These are phyloP conservation scores for Cryoendolithus antarcticus DNA, from an alignment of 2,329 filamentous ascomycete species.

Conservation along the genomic window DNA sequence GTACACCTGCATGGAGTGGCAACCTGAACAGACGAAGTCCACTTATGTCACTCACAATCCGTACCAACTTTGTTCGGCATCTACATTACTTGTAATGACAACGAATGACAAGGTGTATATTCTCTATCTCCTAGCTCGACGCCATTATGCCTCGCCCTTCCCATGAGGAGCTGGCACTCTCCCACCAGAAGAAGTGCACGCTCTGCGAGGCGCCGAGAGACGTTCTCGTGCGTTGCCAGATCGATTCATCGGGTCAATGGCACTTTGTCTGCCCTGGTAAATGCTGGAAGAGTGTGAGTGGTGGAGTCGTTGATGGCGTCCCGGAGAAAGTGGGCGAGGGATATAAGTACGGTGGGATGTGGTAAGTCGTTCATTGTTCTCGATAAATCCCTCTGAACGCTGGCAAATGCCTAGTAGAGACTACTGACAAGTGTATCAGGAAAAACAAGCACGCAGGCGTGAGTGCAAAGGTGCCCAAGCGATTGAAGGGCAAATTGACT, in stretches of 20 bases:
- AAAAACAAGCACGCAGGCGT: slow-evolving; percentile 6
- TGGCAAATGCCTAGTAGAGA: too few species aligned
- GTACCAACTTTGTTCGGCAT: too few species aligned
- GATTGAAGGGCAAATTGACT: slow-evolving; percentile 5
- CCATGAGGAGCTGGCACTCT: background rate
- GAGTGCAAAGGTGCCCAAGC: slow-evolving; percentile 5
- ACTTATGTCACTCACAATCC: too few species aligned
- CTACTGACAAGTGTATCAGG: too few species aligned
- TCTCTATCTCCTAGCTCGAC: too few species aligned
- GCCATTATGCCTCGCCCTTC: too few species aligned
- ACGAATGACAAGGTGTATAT: too few species aligned
- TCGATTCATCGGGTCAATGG: slow-evolving; percentile 28
- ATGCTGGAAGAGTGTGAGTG: slow-evolving; percentile 32
- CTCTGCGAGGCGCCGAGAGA: slow-evolving; percentile 26
- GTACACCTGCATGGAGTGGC: too few species aligned
- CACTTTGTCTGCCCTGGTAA: slow-evolving; percentile 32
- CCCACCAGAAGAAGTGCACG: slow-evolving; percentile 28
- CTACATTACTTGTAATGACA: too few species aligned
- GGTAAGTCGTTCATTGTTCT: slow-evolving; percentile 11
- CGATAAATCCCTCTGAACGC: too few species aligned
- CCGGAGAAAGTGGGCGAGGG: slow-evolving; percentile 21
- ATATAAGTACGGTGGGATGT: slow-evolving; percentile 29
- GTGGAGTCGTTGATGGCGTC: slow-evolving; percentile 30
- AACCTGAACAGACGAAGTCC: too few species aligned
- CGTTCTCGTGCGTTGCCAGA: slow-evolving; percentile 33